Conservation (phyloP, 257 asterid species). For the Datura wrightii region DNA sequence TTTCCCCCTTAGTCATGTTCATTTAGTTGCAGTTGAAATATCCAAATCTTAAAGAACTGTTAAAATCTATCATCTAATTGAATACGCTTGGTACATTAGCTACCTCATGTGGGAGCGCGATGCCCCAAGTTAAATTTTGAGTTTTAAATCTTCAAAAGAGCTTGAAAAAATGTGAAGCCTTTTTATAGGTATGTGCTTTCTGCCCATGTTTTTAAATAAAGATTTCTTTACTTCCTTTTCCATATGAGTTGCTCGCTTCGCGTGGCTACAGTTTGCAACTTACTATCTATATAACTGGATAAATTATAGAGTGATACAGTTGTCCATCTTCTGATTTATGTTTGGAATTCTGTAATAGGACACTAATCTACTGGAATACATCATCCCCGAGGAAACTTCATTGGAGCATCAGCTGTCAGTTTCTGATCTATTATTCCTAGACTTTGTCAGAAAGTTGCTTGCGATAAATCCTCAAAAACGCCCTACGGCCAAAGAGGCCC, state of each 20-base stretch:
- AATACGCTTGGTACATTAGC: not conserved
- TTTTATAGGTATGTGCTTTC: not conserved
- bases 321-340: not conserved
- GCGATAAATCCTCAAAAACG: constrained; percentile 77
- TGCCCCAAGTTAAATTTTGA: not conserved
- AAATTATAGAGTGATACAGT: not conserved
- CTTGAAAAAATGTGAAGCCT: not conserved
- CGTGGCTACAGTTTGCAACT: not conserved
- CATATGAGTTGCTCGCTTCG: not conserved
- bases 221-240: not conserved
- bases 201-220: not conserved
- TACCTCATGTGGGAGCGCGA: not conserved
- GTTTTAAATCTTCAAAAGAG: not conserved
- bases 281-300: not conserved
- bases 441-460: constrained; percentile 66
- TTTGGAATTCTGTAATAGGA: constrained; percentile 47
- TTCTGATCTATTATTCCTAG: constrained; percentile 59
- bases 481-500: constrained; percentile 72
- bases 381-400: constrained; percentile 68
- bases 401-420: constrained; percentile 75
- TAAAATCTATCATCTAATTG: not conserved
- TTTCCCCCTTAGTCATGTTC: not conserved
- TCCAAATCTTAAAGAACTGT: not conserved
- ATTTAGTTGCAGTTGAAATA: not conserved
- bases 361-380: constrained; percentile 67